A percentile compares a stretch with the other conserved stretches of the same genome.
Evolutionary conservation across 2,329 filamentous ascomycete genomes (phyloP).

Genomic region (Arthrinium phaeospermum): DNA sequence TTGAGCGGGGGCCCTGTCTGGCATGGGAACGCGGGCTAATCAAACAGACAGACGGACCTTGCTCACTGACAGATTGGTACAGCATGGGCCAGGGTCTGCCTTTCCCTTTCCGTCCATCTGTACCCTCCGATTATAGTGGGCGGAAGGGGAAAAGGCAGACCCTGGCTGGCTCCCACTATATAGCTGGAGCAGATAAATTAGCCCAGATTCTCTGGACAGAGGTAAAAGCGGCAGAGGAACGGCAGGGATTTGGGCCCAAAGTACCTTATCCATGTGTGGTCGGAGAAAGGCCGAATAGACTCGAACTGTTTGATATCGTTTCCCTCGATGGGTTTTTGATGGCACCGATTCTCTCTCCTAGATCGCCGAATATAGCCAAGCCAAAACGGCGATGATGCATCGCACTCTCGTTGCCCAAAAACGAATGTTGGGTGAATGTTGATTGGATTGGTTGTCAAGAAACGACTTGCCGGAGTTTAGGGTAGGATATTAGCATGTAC

Average conservation of each 20-base stretch:
- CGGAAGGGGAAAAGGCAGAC: too few species aligned
- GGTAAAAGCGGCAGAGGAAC: not conserved
- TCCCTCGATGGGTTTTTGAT: not conserved
- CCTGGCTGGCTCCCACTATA: not conserved
- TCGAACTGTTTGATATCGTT: not conserved
- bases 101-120: not conserved
- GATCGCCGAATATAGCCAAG: not conserved
- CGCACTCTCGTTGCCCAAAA: not conserved
- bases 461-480: too few species aligned
- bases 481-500: not conserved
- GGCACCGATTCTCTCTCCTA: not conserved
- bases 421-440: not conserved
- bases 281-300: not conserved
- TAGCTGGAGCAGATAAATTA: not conserved
- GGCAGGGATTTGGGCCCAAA: not conserved
- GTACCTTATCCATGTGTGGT: not conserved
- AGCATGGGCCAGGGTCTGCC: not conserved
- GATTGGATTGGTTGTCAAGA: not conserved
- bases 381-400: not conserved
- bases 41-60: not conserved
- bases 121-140: not conserved
- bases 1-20: not conserved
- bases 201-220: not conserved
- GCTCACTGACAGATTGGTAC: not conserved
- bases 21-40: slow-evolving; percentile 8